These are phyloP conservation scores for Primulina eburnea DNA, from an alignment of 257 asterid genomes.

Conservation along the genomic window DNA sequence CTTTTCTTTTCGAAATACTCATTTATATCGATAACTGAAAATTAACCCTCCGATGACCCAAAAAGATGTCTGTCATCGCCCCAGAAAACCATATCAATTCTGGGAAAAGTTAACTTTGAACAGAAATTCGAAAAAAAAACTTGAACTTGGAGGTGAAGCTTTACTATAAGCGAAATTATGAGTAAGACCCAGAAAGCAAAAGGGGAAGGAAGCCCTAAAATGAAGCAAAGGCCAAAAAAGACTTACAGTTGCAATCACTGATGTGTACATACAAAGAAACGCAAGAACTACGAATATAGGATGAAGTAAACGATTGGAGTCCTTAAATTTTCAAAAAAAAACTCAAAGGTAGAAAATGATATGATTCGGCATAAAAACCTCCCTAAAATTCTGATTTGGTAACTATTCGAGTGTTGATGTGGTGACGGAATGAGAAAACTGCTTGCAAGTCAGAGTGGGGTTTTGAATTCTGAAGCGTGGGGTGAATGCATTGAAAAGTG, in stretches of 20 bases:
- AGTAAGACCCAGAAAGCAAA: slow-evolving; percentile 16
- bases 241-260: slow-evolving; percentile 49
- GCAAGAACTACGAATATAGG: slow-evolving; percentile 26
- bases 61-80: not conserved
- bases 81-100: slow-evolving; percentile 17
- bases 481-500: not conserved
- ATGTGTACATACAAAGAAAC: slow-evolving; percentile 32
- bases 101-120: slow-evolving; percentile 22
- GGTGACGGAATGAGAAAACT: not conserved
- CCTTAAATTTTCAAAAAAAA: slow-evolving; percentile 10
- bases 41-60: not conserved
- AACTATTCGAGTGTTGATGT: too few species aligned
- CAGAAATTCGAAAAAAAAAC: slow-evolving; percentile 20
- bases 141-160: slow-evolving; percentile 35
- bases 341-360: slow-evolving; percentile 7
- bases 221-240: slow-evolving; percentile 44
- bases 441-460: not conserved
- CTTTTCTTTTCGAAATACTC: too few species aligned
- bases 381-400: not conserved
- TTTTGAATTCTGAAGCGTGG: not conserved
- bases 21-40: not conserved
- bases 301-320: slow-evolving; percentile 2
- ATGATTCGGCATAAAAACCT: not conserved
- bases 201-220: slow-evolving; percentile 39
- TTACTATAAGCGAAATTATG: slow-evolving; percentile 20